Percentiles rank a stretch among this genome's conserved stretches.
These are phyloP conservation scores for Colletotrichum sidae DNA, from an alignment of 2,329 filamentous ascomycete species.

Conservation along the genomic window DNA sequence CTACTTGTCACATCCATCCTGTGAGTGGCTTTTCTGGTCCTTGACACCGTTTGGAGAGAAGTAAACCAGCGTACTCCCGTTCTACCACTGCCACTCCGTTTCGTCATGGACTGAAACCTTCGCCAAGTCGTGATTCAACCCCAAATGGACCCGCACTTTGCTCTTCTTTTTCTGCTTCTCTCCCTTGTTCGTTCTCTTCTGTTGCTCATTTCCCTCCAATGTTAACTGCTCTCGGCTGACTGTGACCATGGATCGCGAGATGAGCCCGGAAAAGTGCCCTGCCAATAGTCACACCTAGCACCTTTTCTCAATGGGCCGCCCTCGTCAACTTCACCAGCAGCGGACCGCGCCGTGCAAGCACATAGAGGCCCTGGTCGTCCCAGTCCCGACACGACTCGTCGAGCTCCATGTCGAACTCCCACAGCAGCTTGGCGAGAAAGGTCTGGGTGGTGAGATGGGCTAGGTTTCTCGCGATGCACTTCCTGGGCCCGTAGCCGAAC, in stretches of 20 bases:
- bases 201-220: too few species aligned
- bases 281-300: neutral
- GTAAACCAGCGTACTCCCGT: neutral
- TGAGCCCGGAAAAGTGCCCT: neutral
- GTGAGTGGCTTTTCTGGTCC: neutral
- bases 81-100: neutral
- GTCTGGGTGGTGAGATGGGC: slow-evolving; percentile 8
- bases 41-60: neutral
- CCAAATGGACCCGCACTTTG: neutral
- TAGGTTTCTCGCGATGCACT: slow-evolving; percentile 54
- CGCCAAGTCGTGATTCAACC: neutral
- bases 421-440: slow-evolving; percentile 2
- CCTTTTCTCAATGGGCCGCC: neutral
- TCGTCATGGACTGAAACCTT: neutral
- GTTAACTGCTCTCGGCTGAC: neutral
- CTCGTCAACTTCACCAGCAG: slow-evolving; percentile 1
- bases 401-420: slow-evolving; percentile 13
- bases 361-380: slow-evolving; percentile 8
- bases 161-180: neutral
- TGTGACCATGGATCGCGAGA: neutral
- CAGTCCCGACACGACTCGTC: slow-evolving; percentile 15
- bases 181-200: neutral
- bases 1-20: neutral
- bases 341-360: slow-evolving; percentile 10
- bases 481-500: slow-evolving; percentile 52